Conservation (phyloP, 768 basidiomycete genomes). For the Psilocybe tampanensis region DNA sequence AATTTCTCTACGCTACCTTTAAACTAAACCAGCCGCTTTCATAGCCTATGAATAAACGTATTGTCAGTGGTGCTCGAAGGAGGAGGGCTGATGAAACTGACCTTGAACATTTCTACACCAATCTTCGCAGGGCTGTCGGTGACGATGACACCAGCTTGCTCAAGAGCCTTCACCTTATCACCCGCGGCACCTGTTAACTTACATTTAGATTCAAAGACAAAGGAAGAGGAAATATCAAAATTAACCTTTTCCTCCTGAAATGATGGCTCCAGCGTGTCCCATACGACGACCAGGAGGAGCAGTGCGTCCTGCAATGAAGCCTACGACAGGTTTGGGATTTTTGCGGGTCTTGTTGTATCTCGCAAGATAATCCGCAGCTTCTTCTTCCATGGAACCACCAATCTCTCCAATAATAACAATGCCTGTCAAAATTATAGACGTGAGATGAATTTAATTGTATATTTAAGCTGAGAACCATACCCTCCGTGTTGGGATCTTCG, state of each 20-base stretch:
- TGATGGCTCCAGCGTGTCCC: constrained; percentile 99
- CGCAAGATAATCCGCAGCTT: constrained; percentile 95
- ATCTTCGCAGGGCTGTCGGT: constrained; percentile 96
- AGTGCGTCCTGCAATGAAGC: constrained; percentile 97
- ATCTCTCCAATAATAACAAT: constrained; percentile 99
- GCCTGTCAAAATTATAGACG: constrained; percentile 44
- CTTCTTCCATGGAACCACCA: constrained; percentile 99
- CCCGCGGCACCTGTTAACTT: constrained; percentile 69
- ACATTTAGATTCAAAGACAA: not conserved
- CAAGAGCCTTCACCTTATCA: constrained; percentile 91
- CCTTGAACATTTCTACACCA: constrained; percentile 88
- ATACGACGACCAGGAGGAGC: constrained; percentile 98
- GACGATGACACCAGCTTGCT: constrained; percentile 91
- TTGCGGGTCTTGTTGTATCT: constrained; percentile 87
- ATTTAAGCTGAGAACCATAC: constrained; percentile 36
- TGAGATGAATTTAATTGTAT: not conserved
- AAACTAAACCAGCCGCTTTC: constrained; percentile 73
- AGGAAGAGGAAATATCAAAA: not conserved
- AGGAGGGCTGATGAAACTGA: constrained; percentile 30
- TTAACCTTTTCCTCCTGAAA: constrained; percentile 93
- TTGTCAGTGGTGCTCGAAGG: not conserved
- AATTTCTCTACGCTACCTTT: constrained; percentile 8
- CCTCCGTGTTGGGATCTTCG: constrained; percentile 91
- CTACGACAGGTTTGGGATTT: constrained; percentile 93
- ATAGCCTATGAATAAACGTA: constrained; percentile 60